A percentile compares a stretch with the other conserved stretches of the same genome.
phyloP scores from a whole-genome alignment of 495 filamentous ascomycete genomes.

The Penicillium subrubescens region DNA sequence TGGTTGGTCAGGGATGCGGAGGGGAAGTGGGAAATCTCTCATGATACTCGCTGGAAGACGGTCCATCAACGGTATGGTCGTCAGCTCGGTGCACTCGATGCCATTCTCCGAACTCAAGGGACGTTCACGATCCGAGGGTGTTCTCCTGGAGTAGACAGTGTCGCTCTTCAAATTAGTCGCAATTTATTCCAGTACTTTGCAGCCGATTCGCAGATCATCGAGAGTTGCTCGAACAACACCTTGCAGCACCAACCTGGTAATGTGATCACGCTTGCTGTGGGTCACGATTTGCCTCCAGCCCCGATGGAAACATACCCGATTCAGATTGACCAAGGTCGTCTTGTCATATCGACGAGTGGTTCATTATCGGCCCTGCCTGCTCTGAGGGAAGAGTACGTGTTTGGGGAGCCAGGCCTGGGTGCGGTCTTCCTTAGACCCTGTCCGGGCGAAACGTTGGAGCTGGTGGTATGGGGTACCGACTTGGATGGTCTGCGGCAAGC shows the following conservation, averaged over 20 bases:
- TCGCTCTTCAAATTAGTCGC: constrained; percentile 58
- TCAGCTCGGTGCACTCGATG: constrained; percentile 54
- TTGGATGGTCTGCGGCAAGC: constrained; percentile 48
- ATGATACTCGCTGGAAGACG: constrained; percentile 23
- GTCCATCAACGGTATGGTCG: constrained; percentile 36
- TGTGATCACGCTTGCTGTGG: not conserved
- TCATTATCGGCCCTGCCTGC: not conserved
- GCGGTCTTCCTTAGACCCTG: constrained; percentile 5
- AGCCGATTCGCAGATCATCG: constrained; percentile 54
- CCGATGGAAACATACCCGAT: not conserved
- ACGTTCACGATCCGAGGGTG: constrained; percentile 46
- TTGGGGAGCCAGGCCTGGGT: not conserved
- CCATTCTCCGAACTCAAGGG: constrained; percentile 49
- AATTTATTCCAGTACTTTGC: constrained; percentile 62
- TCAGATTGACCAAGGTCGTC: not conserved
- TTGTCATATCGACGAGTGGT: constrained; percentile 1
- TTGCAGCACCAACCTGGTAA: not conserved
- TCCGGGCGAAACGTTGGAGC: constrained; percentile 35
- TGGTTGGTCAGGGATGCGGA: not conserved
- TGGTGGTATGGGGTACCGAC: constrained; percentile 59
- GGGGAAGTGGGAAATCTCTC: not conserved
- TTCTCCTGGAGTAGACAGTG: constrained; percentile 23
- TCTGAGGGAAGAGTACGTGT: not conserved
- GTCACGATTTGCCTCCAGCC: not conserved
- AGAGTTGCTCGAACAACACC: constrained; percentile 3